Evolutionary conservation across 441 rosid species (phyloP).

Genomic region (Geranium incanum): DNA sequence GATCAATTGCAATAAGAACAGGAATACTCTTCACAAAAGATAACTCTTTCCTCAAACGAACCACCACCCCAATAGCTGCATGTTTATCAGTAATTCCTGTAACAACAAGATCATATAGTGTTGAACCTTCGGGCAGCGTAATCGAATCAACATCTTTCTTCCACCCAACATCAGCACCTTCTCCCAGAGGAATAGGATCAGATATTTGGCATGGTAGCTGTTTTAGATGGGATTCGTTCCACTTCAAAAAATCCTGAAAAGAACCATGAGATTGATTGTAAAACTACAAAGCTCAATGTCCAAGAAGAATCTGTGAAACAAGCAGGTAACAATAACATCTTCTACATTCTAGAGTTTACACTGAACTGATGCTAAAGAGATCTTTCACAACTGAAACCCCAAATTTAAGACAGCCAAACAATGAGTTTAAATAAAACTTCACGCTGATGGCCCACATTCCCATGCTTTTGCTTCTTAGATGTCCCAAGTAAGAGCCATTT

Average conservation of each 20-base stretch:
- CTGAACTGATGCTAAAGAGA: conserved; percentile 5
- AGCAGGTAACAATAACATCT: background rate
- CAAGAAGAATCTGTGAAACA: conserved; percentile 4
- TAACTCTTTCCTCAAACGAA: conserved; percentile 78
- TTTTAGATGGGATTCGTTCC: conserved; percentile 52
- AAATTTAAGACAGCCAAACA: conserved; percentile 1
- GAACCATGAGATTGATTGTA: conserved; percentile 14
- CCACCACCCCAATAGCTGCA: conserved; percentile 76
- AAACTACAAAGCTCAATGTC: conserved; percentile 6
- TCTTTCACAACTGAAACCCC: background rate
- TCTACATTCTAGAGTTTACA: background rate
- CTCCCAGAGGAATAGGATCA: conserved; percentile 79
- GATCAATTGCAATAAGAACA: conserved; percentile 84
- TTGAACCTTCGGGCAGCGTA: conserved; percentile 60
- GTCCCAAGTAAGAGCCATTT: background rate
- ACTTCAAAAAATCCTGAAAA: conserved; percentile 61
- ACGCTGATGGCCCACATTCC: background rate
- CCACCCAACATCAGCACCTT: conserved; percentile 85
- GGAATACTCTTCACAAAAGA: conserved; percentile 84
- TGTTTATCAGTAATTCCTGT: conserved; percentile 75
- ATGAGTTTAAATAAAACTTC: background rate
- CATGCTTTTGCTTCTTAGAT: conserved; percentile 2
- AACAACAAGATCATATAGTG: conserved; percentile 64
- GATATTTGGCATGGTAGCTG: conserved; percentile 58
- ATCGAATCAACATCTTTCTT: conserved; percentile 67